These are phyloP conservation scores for Coemansia sp. DNA, from an alignment of 192 early-diverging fungal genomes.

Conservation along the genomic window DNA sequence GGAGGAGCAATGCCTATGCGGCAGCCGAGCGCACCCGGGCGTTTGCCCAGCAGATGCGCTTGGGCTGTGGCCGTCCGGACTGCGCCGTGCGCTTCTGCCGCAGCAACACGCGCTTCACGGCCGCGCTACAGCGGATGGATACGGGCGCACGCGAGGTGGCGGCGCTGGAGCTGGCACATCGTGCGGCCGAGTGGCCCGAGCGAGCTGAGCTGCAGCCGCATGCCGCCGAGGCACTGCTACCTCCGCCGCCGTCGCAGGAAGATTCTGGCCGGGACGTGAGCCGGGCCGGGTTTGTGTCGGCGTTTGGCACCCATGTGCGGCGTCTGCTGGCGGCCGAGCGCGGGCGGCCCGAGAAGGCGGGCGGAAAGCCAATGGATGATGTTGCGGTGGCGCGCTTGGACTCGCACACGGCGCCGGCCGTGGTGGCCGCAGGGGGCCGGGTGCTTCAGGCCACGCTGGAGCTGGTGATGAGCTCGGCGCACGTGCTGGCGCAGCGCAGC, in stretches of 20 bases:
- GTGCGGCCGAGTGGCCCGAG: not conserved
- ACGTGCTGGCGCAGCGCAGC: slow-evolving; percentile 12
- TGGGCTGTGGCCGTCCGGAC: slow-evolving; percentile 4
- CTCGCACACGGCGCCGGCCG: slow-evolving; percentile 13
- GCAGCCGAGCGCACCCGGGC: too few species aligned
- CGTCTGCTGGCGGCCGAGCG: not conserved
- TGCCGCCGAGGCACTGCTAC: not conserved
- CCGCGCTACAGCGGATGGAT: slow-evolving; percentile 1
- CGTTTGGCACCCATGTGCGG: slow-evolving; percentile 5
- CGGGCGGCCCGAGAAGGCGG: too few species aligned
- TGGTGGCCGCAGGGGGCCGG: slow-evolving; percentile 14
- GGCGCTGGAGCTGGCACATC: slow-evolving; percentile 18
- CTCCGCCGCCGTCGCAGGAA: not conserved
- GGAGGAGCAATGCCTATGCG: too few species aligned
- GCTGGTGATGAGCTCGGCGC: slow-evolving; percentile 11
- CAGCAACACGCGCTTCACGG: slow-evolving; percentile 6
- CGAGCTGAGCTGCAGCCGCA: slow-evolving; percentile 18
- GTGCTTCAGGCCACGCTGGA: slow-evolving; percentile 26
- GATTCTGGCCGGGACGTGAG: not conserved
- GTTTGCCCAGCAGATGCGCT: slow-evolving; percentile 12
- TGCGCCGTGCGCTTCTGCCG: slow-evolving; percentile 16
- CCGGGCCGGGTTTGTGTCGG: slow-evolving; percentile 1
- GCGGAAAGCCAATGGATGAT: not conserved
- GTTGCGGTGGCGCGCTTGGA: slow-evolving; percentile 17
- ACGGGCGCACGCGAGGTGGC: not conserved